Evolutionary conservation across 1,284 basidiomycete genomes (phyloP).

Genomic region (Austroboletus niveus): DNA sequence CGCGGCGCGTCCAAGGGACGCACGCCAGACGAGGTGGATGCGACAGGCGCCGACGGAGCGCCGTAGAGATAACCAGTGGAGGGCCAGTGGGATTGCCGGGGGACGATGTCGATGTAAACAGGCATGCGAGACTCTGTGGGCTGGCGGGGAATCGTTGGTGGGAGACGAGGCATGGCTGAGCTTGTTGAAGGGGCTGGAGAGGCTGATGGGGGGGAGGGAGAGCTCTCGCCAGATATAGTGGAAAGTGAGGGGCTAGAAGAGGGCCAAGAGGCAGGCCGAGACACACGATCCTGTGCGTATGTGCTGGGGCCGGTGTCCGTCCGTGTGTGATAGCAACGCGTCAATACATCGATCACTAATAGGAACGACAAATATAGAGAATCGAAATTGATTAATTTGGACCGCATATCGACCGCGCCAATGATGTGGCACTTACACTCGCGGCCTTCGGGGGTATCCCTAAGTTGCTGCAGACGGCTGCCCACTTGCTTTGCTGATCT

Average conservation of each 20-base stretch:
- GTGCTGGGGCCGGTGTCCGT: conserved; percentile 18
- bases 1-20: conserved; percentile 47
- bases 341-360: conserved; percentile 34
- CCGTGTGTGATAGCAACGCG: conserved; percentile 33
- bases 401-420: conserved; percentile 26
- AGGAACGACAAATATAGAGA: conserved; percentile 30
- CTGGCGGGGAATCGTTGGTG: conserved; percentile 19
- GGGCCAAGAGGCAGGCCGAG: conserved; percentile 12
- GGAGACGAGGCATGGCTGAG: conserved; percentile 24
- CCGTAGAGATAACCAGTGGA: conserved; percentile 13
- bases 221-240: conserved; percentile 39
- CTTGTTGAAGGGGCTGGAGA: conserved; percentile 39
- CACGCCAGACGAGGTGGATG: conserved; percentile 23
- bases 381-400: conserved; percentile 29
- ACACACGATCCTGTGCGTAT: conserved; percentile 14
- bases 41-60: conserved; percentile 11
- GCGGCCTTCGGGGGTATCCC: conserved; percentile 65
- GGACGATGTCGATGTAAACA: conserved; percentile 60
- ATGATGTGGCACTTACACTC: conserved; percentile 45
- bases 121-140: conserved; percentile 39
- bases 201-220: conserved; percentile 36
- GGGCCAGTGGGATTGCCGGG: conserved; percentile 27
- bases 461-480: conserved; percentile 67
- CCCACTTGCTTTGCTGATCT: conserved; percentile 73
- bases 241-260: conserved; percentile 26